Conservation (phyloP, 345 rosid genomes). For the Citrus glauca region DNA sequence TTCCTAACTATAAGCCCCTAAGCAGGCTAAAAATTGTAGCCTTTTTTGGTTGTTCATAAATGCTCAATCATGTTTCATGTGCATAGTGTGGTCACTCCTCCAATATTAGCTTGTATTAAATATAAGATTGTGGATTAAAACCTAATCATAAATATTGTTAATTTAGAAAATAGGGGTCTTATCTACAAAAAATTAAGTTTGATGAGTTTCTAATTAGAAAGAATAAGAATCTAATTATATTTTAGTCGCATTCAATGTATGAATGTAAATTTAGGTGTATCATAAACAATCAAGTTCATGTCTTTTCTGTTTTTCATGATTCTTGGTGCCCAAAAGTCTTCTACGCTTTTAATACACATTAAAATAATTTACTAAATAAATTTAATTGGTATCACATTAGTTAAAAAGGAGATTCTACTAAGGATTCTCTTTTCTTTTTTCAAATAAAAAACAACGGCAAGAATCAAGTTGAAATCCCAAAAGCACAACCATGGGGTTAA, state of each 20-base stretch:
- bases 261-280: not conserved
- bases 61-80: not conserved
- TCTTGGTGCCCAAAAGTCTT: not conserved
- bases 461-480: not conserved
- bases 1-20: not conserved
- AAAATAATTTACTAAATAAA: not conserved
- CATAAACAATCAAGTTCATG: not conserved
- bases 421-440: not conserved
- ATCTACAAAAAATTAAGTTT: not conserved
- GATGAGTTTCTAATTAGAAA: not conserved
- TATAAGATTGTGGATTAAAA: not conserved
- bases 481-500: not conserved
- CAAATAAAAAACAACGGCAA: not conserved
- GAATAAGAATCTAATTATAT: not conserved
- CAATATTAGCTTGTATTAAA: not conserved
- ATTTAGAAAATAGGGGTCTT: not conserved
- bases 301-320: not conserved
- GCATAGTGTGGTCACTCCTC: not conserved
- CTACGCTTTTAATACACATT: not conserved
- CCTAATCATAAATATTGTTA: not conserved
- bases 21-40: not conserved
- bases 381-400: not conserved
- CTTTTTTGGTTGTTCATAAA: not conserved
- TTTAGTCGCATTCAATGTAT: not conserved
- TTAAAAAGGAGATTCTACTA: not conserved